A percentile compares a stretch with the other conserved stretches of the same genome.
These are phyloP conservation scores for Cordyceps javanica DNA, from an alignment of 2,329 filamentous ascomycete species.

Conservation along the genomic window DNA sequence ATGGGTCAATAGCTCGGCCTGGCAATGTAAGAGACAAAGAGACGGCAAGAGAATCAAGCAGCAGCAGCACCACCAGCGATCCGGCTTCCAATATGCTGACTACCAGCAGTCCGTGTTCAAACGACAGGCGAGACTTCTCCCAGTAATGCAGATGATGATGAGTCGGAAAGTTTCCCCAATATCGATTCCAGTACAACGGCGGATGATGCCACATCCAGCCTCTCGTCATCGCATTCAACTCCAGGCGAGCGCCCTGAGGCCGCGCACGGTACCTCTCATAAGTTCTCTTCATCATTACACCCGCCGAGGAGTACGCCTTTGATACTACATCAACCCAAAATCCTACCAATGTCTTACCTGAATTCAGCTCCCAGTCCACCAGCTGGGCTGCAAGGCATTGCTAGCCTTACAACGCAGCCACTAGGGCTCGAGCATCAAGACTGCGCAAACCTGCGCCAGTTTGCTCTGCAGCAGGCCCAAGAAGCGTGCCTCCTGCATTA, in stretches of 20 bases:
- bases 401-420: not conserved
- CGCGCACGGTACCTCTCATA: not conserved
- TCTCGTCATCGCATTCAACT: constrained; percentile 1
- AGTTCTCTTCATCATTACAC: not conserved
- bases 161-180: not conserved
- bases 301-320: no score
- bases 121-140: constrained; percentile 8
- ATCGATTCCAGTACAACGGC: not conserved
- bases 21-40: constrained; percentile 27
- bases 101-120: constrained; percentile 5
- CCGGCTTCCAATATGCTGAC: not conserved
- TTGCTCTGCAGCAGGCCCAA: constrained; percentile 29
- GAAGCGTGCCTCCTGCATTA: constrained; percentile 34
- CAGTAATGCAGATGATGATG: not conserved
- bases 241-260: not conserved
- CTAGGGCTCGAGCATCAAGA: constrained; percentile 3
- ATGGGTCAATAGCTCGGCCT: constrained; percentile 30
- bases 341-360: constrained; percentile 1
- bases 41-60: no score
- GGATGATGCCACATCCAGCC: not conserved
- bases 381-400: constrained; percentile 5
- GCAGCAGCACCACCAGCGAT: constrained; percentile 6
- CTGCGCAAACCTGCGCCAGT: constrained; percentile 14
- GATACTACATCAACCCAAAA: not conserved
- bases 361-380: not conserved